Evolutionary conservation across 306 rosid species (phyloP), one percentile per base, ranked within the genome.

Genomic region (Citrullus amarus): DNA sequence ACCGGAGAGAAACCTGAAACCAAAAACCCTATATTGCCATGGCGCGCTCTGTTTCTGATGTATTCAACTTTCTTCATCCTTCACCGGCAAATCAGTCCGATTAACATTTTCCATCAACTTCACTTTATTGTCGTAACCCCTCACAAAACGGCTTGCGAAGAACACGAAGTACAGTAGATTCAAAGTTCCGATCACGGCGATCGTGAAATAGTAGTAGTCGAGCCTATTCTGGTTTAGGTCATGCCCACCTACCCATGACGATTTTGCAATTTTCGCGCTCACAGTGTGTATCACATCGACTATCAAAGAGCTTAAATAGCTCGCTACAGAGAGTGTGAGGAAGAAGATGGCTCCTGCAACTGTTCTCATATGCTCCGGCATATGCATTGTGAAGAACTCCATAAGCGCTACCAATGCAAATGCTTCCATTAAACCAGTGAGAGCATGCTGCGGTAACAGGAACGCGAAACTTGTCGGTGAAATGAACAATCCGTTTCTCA

Each of bases 281-380:
- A 53, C 81, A 3, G 2, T 65, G n/a, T 85, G 85, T 30, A 88
- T 78, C 54, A 89, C 13, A 39, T 83, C 87, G 10, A 89, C 92
- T 38, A 90, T 48, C 28, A 91, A 69, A 3, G 96, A 86, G 2
- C 97, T 89, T 9, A 67, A 0, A 76, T 90, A 93, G 74, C 86
- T 87, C 25, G 97, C 85, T 59, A 85, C 38, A 18, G 98, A 89
- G 75, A 89, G 61, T 79, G 92, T 89, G 32, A 91, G 81, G 75
- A 90, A 93, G 82, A 93, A 91, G 18, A 90, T 5, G 15, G 93
- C 98, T 20, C 96, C 97, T 7, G 97, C 88, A 58, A 89, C 87
- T 0, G 96, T 90, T 22, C 97, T 89, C 97, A 90, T 87, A 46
- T 84, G 86, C 80, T 91, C 96, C n/a, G 96, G 89, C 88, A 88